Conservation (phyloP, 306 rosid genomes). For the Prunus salicina region DNA sequence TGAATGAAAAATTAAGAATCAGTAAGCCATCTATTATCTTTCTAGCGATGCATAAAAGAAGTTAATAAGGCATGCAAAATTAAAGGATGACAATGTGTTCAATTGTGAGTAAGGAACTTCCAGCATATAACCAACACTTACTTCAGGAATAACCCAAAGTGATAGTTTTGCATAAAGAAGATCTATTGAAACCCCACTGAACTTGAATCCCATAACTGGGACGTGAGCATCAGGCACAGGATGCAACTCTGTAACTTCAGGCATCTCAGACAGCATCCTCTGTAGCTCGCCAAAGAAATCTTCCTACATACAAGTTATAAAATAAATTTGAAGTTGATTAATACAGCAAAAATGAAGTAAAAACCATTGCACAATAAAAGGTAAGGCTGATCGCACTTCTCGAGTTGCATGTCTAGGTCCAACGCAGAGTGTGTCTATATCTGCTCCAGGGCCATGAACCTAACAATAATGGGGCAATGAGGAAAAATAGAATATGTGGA, state of each 20-base stretch:
- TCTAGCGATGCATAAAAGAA: neutral
- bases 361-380: constrained; percentile 14
- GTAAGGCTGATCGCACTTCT: constrained; percentile 51
- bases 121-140: constrained; percentile 36
- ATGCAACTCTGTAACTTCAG: constrained; percentile 86
- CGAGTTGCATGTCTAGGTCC: constrained; percentile 96
- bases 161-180: constrained; percentile 89
- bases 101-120: neutral
- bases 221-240: constrained; percentile 98
- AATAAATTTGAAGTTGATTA: constrained; percentile 21
- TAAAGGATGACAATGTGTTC: neutral
- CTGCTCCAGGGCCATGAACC: constrained; percentile 99
- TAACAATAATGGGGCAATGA: constrained; percentile 27
- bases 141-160: constrained; percentile 93
- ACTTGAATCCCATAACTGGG: constrained; percentile 80
- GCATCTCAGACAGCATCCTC: constrained; percentile 78
- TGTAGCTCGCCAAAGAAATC: constrained; percentile 90
- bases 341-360: neutral
- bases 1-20: neutral
- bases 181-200: constrained; percentile 81
- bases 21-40: neutral
- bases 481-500: neutral
- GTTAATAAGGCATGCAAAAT: neutral
- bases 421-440: constrained; percentile 93
- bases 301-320: constrained; percentile 50